These are phyloP conservation scores for Zopfia rhizophila DNA, from an alignment of 2,329 filamentous ascomycete genomes.

Conservation along the genomic window DNA sequence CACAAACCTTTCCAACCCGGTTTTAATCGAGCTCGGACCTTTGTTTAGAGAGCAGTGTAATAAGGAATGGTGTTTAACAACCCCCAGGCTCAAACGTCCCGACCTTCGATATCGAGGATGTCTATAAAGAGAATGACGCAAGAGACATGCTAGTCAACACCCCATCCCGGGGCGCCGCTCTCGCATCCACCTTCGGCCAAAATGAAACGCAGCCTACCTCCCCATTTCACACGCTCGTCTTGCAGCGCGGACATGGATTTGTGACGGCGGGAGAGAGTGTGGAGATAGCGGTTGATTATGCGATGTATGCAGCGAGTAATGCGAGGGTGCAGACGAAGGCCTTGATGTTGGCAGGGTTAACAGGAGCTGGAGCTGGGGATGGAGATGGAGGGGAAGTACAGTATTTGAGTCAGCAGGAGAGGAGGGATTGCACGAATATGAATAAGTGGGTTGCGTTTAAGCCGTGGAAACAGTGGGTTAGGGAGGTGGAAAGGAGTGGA, in stretches of 20 bases:
- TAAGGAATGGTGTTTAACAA: neutral
- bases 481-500: constrained; percentile 44
- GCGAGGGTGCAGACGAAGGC: constrained; percentile 52
- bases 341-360: constrained; percentile 25
- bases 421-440: constrained; percentile 45
- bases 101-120: constrained; percentile 35
- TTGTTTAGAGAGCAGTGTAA: too few relatives aligned
- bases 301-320: constrained; percentile 47
- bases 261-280: constrained; percentile 44
- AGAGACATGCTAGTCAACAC: constrained; percentile 38
- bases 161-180: constrained; percentile 27
- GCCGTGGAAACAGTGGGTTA: constrained; percentile 53
- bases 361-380: constrained; percentile 32
- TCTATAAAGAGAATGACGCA: constrained; percentile 22
- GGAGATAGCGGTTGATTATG: constrained; percentile 52
- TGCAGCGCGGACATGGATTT: constrained; percentile 57
- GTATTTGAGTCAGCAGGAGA: constrained; percentile 45
- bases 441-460: constrained; percentile 43
- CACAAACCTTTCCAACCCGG: too few relatives aligned
- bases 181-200: constrained; percentile 32
- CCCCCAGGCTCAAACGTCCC: constrained; percentile 28
- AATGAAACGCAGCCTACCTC: constrained; percentile 28
- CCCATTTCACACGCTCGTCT: constrained; percentile 35
- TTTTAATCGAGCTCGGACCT: too few relatives aligned
- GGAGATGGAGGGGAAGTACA: constrained; percentile 33